Percentiles rank a stretch among this genome's conserved stretches.
These are phyloP conservation scores for Zizania palustris DNA, from an alignment of 202 grass and related monocot species.

Conservation along the genomic window DNA sequence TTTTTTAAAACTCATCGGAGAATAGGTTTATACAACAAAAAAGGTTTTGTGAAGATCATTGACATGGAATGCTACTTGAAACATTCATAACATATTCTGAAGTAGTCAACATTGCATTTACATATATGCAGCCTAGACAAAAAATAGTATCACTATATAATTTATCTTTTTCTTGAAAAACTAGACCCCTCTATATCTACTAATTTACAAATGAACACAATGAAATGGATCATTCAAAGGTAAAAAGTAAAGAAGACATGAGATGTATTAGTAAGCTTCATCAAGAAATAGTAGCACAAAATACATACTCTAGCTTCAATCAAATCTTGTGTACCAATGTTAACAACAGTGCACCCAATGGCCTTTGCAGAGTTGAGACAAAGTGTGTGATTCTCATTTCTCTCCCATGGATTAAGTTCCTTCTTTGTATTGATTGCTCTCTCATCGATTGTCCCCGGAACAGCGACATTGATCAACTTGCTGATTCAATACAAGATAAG, in stretches of 20 bases:
- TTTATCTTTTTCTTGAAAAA: conserved; percentile 6
- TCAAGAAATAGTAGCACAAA: conserved; percentile 14
- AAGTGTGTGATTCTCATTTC: conserved; percentile 96
- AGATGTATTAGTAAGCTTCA: conserved; percentile 8
- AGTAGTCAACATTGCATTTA: background rate
- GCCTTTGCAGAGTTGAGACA: conserved; percentile 95
- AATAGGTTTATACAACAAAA: conserved; percentile 24
- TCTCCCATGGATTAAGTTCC: conserved; percentile 87
- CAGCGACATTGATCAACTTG: conserved; percentile 96
- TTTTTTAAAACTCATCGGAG: background rate
- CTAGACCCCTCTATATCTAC: background rate
- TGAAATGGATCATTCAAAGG: background rate
- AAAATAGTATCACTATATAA: background rate
- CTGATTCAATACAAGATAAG: conserved; percentile 46
- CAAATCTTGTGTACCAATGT: conserved; percentile 95
- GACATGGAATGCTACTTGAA: background rate
- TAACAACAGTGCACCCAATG: conserved; percentile 96
- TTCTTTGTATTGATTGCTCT: conserved; percentile 95
- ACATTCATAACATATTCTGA: background rate
- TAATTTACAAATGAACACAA: background rate
- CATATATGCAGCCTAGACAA: background rate
- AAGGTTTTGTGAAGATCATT: background rate
- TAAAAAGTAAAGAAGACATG: conserved; percentile 14
- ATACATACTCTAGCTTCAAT: conserved; percentile 85
- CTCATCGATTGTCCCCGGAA: conserved; percentile 90